A percentile compares a stretch with the other conserved stretches of the same genome.
phyloP scores from a whole-genome alignment of 1,284 basidiomycete species.

The Ceratobasidium sp. region DNA sequence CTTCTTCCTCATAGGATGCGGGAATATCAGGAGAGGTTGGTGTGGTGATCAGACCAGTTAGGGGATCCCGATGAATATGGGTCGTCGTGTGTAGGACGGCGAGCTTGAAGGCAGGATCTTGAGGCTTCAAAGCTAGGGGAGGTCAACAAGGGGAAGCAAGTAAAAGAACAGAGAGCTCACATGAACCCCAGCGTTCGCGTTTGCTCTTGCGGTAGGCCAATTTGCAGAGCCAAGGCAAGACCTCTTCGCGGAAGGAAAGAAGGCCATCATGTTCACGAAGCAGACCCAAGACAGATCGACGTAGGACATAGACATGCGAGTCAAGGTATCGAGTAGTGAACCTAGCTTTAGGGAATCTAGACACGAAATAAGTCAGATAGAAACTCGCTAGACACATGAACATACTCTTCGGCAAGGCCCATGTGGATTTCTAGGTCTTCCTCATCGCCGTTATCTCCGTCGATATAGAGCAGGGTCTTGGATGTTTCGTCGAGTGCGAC shows the following conservation, averaged over 20 bases:
- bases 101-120: slow-evolving; percentile 19
- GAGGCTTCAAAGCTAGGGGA: slow-evolving; percentile 19
- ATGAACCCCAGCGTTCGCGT: slow-evolving; percentile 11
- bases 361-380: slow-evolving; percentile 12
- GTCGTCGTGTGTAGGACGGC: slow-evolving; percentile 28
- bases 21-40: slow-evolving; percentile 18
- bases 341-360: slow-evolving; percentile 77
- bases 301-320: slow-evolving; percentile 90
- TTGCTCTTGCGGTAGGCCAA: slow-evolving; percentile 67
- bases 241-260: slow-evolving; percentile 85
- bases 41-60: slow-evolving; percentile 32
- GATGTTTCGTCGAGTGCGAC: slow-evolving; percentile 58
- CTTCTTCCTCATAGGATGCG: slow-evolving; percentile 28
- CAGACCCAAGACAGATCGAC: slow-evolving; percentile 78
- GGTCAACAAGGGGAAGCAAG: not conserved
- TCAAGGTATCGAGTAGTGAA: slow-evolving; percentile 80
- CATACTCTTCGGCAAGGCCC: slow-evolving; percentile 72
- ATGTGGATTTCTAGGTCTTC: slow-evolving; percentile 79
- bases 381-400: slow-evolving; percentile 27
- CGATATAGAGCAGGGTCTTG: slow-evolving; percentile 75
- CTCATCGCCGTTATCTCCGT: slow-evolving; percentile 72
- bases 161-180: not conserved
- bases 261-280: slow-evolving; percentile 70
- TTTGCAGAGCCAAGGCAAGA: slow-evolving; percentile 90
- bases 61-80: slow-evolving; percentile 26